Percentiles rank a stretch among this genome's conserved stretches.
Conservation (phyloP, 352 stramenopile species). For the Globisporangium paroecandrum region DNA sequence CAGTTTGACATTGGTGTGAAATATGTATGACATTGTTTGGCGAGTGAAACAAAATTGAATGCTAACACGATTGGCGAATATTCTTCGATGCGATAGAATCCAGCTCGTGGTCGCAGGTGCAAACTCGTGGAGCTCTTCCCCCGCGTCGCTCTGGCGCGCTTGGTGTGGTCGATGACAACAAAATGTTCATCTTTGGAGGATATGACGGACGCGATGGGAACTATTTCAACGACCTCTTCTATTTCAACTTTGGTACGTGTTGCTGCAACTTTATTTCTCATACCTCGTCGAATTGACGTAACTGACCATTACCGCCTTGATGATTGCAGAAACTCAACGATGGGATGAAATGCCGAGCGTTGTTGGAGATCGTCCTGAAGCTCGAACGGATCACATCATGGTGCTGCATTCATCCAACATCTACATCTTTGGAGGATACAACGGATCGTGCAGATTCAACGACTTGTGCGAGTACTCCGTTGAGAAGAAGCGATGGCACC, state of each 20-base stretch:
- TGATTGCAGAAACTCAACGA: slow-evolving; percentile 33
- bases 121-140: slow-evolving; percentile 58
- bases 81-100: slow-evolving; percentile 24
- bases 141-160: slow-evolving; percentile 72
- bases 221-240: slow-evolving; percentile 89
- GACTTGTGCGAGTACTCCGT: slow-evolving; percentile 80
- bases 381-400: slow-evolving; percentile 87
- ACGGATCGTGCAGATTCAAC: slow-evolving; percentile 78
- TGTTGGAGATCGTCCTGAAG: slow-evolving; percentile 54
- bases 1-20: slow-evolving; percentile 71
- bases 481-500: slow-evolving; percentile 45
- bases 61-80: background rate
- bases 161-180: slow-evolving; percentile 73
- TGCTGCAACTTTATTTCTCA: background rate
- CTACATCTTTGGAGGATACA: slow-evolving; percentile 89
- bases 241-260: slow-evolving; percentile 75
- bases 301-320: background rate
- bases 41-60: background rate
- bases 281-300: background rate
- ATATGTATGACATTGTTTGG: background rate
- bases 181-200: slow-evolving; percentile 89
- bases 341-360: slow-evolving; percentile 82
- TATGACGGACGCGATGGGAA: slow-evolving; percentile 87
- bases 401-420: slow-evolving; percentile 74
- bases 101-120: slow-evolving; percentile 70